A percentile compares a stretch with the other conserved stretches of the same genome.
phyloP scores from a whole-genome alignment of 1,284 basidiomycete genomes.

The Bondarzewia mesenterica region DNA sequence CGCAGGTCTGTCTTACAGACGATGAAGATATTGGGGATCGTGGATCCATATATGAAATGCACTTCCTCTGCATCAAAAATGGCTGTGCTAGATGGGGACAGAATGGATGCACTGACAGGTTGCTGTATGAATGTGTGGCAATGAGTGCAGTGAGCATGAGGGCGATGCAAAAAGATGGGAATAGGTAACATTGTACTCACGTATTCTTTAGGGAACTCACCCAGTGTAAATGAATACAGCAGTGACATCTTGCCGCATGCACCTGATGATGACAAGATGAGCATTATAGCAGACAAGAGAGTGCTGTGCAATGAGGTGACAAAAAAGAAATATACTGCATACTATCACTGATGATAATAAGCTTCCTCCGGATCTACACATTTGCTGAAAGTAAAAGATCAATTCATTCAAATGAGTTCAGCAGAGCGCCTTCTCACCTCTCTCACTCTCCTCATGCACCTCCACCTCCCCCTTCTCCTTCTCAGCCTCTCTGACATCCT shows the following conservation, averaged over 20 bases:
- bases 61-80: conserved; percentile 64
- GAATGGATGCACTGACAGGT: conserved; percentile 19
- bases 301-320: conserved; percentile 13
- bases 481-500: no score
- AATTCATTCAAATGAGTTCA: no score
- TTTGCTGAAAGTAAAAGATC: conserved; percentile 3
- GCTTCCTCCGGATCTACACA: conserved; percentile 72
- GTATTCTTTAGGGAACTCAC: conserved; percentile 96
- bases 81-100: not conserved
- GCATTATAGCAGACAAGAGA: conserved; percentile 8
- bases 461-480: no score
- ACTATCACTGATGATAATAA: conserved; percentile 94
- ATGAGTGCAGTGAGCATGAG: conserved; percentile 10
- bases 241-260: conserved; percentile 83
- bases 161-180: conserved; percentile 5
- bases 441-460: no score
- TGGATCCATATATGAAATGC: conserved; percentile 80
- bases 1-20: conserved; percentile 85
- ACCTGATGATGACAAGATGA: conserved; percentile 32
- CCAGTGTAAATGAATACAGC: conserved; percentile 86
- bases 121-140: conserved; percentile 21
- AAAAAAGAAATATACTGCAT: conserved; percentile 18
- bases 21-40: conserved; percentile 77
- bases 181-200: conserved; percentile 30
- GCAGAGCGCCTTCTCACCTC: no score